Evolutionary conservation across 2,329 filamentous ascomycete genomes (phyloP).

Genomic region (Ambrosiella cleistominuta): DNA sequence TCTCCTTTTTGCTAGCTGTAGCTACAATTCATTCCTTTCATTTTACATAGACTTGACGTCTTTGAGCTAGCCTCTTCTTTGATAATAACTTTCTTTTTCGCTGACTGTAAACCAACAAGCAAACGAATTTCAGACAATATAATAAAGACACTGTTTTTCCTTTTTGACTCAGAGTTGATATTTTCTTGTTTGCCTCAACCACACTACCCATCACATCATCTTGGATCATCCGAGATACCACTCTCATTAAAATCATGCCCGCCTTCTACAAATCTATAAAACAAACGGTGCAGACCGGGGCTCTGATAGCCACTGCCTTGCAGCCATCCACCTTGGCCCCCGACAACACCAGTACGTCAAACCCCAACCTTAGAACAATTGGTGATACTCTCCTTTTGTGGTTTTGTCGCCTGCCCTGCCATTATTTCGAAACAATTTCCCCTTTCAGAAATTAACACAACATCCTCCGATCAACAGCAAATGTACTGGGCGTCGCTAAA

Average conservation of each 20-base stretch:
- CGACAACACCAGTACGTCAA: conserved; percentile 8
- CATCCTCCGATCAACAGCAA: conserved; percentile 25
- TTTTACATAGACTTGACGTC: neutral
- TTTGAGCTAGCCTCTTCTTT: neutral
- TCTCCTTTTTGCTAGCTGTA: conserved; percentile 2
- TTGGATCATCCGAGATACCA: neutral
- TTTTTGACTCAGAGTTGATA: neutral
- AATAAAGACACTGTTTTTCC: no score
- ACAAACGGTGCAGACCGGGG: neutral
- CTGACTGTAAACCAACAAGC: neutral
- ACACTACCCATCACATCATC: neutral
- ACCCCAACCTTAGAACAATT: neutral
- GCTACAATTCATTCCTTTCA: neutral
- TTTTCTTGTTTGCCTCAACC: neutral
- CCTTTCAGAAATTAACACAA: neutral
- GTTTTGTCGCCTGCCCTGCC: neutral
- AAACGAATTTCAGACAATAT: no score
- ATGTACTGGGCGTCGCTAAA: conserved; percentile 42
- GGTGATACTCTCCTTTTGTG: neutral
- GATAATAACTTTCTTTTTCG: neutral
- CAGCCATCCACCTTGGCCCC: conserved; percentile 4
- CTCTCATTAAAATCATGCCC: neutral
- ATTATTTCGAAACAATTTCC: neutral
- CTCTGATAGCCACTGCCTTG: conserved; percentile 5
- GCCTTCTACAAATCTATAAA: conserved; percentile 11